phyloP scores from a whole-genome alignment of 164 flowering plant genomes.

The Aristolochia contorta region DNA sequence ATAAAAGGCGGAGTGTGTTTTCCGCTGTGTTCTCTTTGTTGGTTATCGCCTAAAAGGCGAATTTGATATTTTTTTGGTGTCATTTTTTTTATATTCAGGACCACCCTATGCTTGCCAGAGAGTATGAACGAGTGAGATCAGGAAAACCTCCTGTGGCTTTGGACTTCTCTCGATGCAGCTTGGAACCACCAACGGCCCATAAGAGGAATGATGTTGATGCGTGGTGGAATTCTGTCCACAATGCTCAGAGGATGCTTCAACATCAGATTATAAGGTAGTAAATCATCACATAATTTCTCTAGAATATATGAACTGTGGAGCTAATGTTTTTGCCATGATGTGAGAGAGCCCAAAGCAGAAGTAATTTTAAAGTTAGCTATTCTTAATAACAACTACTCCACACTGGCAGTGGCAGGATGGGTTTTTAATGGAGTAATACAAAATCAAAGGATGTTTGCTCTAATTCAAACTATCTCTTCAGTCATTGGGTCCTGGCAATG shows the following conservation, averaged over 20 bases:
- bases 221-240: conserved; percentile 73
- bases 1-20: background rate
- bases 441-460: background rate
- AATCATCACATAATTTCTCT: background rate
- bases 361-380: background rate
- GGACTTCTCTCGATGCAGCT: conserved; percentile 61
- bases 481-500: too few relatives aligned
- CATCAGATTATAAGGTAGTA: conserved; percentile 75
- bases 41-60: background rate
- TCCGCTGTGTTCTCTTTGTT: background rate
- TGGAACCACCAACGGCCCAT: conserved; percentile 57
- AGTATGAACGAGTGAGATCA: conserved; percentile 87
- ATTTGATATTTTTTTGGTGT: background rate
- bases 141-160: conserved; percentile 73
- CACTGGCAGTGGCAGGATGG: background rate
- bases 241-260: conserved; percentile 71
- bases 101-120: conserved; percentile 90
- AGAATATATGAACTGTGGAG: background rate
- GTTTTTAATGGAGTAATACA: background rate
- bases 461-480: too few relatives aligned
- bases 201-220: conserved; percentile 70
- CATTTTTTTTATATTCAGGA: conserved; percentile 32
- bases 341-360: background rate
- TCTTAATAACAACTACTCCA: background rate
- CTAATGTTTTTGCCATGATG: background rate